phyloP scores from a whole-genome alignment of 345 rosid species.

The Clarkia xantiana region DNA sequence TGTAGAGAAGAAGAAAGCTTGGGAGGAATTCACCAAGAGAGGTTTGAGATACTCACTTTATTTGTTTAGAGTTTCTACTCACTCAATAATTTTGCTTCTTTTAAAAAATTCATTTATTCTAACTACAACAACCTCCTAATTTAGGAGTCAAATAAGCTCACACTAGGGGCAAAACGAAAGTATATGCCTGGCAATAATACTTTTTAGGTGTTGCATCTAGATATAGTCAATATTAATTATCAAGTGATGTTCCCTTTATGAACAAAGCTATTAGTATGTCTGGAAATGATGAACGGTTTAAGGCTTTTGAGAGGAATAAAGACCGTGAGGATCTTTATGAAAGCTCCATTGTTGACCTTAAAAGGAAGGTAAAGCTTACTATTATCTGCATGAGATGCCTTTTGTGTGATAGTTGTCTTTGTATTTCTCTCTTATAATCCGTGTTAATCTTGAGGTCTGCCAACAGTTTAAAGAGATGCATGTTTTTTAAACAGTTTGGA shows the following conservation, averaged over 20 bases:
- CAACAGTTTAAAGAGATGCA: too few relatives aligned
- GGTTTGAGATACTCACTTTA: constrained; percentile 56
- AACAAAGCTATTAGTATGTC: constrained; percentile 82
- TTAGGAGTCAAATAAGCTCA: constrained; percentile 76
- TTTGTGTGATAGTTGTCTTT: background rate
- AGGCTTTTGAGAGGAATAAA: constrained; percentile 75
- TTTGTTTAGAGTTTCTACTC: too few relatives aligned
- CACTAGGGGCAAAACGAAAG: constrained; percentile 89
- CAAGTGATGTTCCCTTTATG: constrained; percentile 11
- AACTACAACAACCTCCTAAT: too few relatives aligned
- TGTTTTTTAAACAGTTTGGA: too few relatives aligned
- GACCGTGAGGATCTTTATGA: constrained; percentile 93
- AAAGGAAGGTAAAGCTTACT: constrained; percentile 55
- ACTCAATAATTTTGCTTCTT: too few relatives aligned
- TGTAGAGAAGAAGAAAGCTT: constrained; percentile 89
- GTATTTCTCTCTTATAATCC: too few relatives aligned
- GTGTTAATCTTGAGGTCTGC: too few relatives aligned
- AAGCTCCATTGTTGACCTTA: constrained; percentile 72
- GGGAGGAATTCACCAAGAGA: constrained; percentile 83
- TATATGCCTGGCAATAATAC: constrained; percentile 2
- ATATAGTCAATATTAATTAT: background rate
- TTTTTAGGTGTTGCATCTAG: too few relatives aligned
- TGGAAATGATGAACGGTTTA: constrained; percentile 88
- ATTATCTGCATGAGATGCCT: background rate
- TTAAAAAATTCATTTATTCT: too few relatives aligned